phyloP scores from a whole-genome alignment of 2,329 filamentous ascomycete genomes.

The Ceratocystiopsis minuta region DNA sequence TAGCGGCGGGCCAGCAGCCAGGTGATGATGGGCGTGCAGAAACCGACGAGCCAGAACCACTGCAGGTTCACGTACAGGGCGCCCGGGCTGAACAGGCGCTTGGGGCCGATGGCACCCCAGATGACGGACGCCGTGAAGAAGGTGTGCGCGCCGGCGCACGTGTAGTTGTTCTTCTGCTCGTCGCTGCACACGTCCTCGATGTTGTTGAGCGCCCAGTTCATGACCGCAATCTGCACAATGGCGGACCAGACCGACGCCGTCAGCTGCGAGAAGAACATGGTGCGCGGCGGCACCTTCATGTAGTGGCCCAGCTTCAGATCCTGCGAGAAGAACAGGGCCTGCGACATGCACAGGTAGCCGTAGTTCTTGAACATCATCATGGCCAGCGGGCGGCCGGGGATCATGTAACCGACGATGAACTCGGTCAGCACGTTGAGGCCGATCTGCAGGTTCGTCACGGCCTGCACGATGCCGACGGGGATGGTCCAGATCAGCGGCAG shows the following conservation, averaged over 20 bases:
- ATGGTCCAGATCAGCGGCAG: conserved; percentile 41
- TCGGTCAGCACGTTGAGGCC: conserved; percentile 56
- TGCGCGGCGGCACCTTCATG: conserved; percentile 50
- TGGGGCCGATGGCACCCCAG: conserved; percentile 56
- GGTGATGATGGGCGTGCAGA: conserved; percentile 41
- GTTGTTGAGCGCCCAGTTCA: conserved; percentile 45
- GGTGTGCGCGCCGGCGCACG: conserved; percentile 33
- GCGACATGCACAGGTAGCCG: conserved; percentile 45
- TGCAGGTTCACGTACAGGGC: conserved; percentile 46
- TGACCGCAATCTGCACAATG: conserved; percentile 43
- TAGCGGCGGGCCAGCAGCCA: conserved; percentile 44
- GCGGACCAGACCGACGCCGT: conserved; percentile 42
- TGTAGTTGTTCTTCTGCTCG: conserved; percentile 36
- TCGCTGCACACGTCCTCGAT: conserved; percentile 44
- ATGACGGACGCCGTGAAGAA: conserved; percentile 54
- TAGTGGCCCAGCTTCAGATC: conserved; percentile 58
- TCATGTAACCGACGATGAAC: conserved; percentile 59
- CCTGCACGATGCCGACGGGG: conserved; percentile 47
- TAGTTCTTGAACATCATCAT: conserved; percentile 57
- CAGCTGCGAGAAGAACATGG: conserved; percentile 42
- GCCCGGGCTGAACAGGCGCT: conserved; percentile 46
- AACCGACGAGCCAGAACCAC: conserved; percentile 56
- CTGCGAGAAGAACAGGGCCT: conserved; percentile 44
- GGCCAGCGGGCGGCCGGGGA: conserved; percentile 51
- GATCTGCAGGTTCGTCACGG: conserved; percentile 51